Base-by-base conservation (phyloP, 441 rosid genomes). In the Euphorbia corollata region DNA sequence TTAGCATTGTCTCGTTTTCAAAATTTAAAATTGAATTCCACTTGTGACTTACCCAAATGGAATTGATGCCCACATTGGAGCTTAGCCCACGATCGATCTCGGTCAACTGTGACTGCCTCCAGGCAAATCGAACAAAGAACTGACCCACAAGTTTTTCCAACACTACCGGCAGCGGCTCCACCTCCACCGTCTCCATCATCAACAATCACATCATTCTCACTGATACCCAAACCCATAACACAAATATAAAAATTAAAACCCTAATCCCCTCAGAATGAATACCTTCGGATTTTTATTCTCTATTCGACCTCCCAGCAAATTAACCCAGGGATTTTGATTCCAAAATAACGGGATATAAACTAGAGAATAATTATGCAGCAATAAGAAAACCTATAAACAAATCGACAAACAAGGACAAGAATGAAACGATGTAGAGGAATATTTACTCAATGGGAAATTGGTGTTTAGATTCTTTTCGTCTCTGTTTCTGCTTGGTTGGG, bases 31-130 rank as follows among this genome's bases (percentile, higher is more conserved):
- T 27, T 19, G 22, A 68, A 41, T 53, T n/a, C 16, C 54, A 66
- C 27, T 65, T 65, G 61, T 9, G 10, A 23, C 80, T 60, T 64
- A 92, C 99, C 99, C 72, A 94, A 74, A 81, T 94, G 99, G 64
- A 94, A 94, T 72, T 82, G 88, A 41, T 94, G 99, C 39, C 92
- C 97, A 45, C 99, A 94, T 78, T 89, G 97, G 77, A 94, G 97
- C 81, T 87, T 94, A 45, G 97, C 97, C 99, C 90, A 89, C 1
- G 97, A 84, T 56, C 99, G 96, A 86, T 91, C 93, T 61, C 96
- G 92, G 56, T 81, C 79, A 72, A 86, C 87, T 23, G 81, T 67
- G 10, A 94, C 97, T 41, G 71, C 71, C 67, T 94, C 99, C 30
- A 94, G 92, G 70, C 99, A 94, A 87, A 94, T 89, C 87, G 99